Percentiles rank a stretch among this genome's conserved stretches.
Conservation (phyloP, 441 rosid species). For the Melastoma candidum region DNA sequence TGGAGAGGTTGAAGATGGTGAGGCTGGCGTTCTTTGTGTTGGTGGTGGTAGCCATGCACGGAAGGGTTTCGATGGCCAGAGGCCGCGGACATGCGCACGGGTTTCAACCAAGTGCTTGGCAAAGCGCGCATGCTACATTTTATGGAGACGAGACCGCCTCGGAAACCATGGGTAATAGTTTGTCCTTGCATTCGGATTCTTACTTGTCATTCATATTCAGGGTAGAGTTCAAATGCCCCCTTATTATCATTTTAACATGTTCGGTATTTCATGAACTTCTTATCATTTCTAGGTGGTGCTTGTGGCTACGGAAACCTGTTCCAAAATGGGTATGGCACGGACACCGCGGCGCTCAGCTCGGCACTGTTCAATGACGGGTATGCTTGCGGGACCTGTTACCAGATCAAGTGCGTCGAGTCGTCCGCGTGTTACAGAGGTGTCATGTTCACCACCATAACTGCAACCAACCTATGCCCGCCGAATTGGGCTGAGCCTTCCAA, state of each 20-base stretch:
- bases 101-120: slow-evolving; percentile 50
- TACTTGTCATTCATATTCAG: too few relatives aligned
- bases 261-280: too few relatives aligned
- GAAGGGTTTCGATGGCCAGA: too few relatives aligned
- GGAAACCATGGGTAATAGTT: slow-evolving; percentile 49
- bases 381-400: slow-evolving; percentile 68
- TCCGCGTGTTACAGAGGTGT: slow-evolving; percentile 31
- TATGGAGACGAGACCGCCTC: slow-evolving; percentile 79
- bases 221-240: too few relatives aligned
- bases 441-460: slow-evolving; percentile 44
- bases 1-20: too few relatives aligned
- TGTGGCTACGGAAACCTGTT: slow-evolving; percentile 76
- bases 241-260: too few relatives aligned
- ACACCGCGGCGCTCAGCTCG: slow-evolving; percentile 65
- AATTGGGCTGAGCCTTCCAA: slow-evolving; percentile 67
- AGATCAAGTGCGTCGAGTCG: slow-evolving; percentile 45
- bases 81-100: background rate
- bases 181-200: background rate
- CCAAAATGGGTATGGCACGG: slow-evolving; percentile 50
- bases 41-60: too few relatives aligned
- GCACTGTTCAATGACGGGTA: slow-evolving; percentile 58
- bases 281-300: slow-evolving; percentile 52
- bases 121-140: slow-evolving; percentile 65
- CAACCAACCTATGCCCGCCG: slow-evolving; percentile 81
- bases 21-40: too few relatives aligned